Conservation (phyloP, 202 grass and related monocot genomes). For the Setaria italica region DNA sequence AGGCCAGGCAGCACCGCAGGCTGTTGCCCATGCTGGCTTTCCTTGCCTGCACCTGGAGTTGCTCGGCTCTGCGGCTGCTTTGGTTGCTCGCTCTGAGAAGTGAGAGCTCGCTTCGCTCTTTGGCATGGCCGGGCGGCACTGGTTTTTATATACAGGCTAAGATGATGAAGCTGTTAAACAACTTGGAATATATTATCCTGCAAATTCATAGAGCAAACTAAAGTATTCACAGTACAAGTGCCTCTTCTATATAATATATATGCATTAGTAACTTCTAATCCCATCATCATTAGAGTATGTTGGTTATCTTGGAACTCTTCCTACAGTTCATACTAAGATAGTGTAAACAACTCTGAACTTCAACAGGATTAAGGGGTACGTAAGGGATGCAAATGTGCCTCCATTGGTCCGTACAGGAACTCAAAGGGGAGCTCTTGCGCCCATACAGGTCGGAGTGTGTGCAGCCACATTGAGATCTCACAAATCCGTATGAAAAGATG, state of each 20-base stretch:
- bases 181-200: slow-evolving; percentile 27
- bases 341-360: not conserved
- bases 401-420: slow-evolving; percentile 30
- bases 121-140: slow-evolving; percentile 35
- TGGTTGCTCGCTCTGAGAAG: not conserved
- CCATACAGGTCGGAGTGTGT: slow-evolving; percentile 43
- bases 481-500: slow-evolving; percentile 59
- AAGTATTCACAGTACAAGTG: not conserved
- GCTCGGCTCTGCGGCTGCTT: not conserved
- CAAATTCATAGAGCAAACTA: slow-evolving; percentile 9
- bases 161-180: slow-evolving; percentile 12
- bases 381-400: slow-evolving; percentile 28
- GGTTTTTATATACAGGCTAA: slow-evolving; percentile 45
- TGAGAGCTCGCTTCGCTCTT: slow-evolving; percentile 35
- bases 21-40: slow-evolving; percentile 74
- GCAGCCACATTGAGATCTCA: slow-evolving; percentile 60
- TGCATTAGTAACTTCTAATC: slow-evolving; percentile 22
- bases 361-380: slow-evolving; percentile 12
- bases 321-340: not conserved
- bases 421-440: slow-evolving; percentile 34
- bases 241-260: not conserved
- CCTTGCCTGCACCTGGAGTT: slow-evolving; percentile 25
- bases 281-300: slow-evolving; percentile 50
- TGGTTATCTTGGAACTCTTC: slow-evolving; percentile 30
- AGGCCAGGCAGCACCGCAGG: slow-evolving; percentile 86